phyloP scores from a whole-genome alignment of 1,284 basidiomycete species.

The Gomphus sp. region DNA sequence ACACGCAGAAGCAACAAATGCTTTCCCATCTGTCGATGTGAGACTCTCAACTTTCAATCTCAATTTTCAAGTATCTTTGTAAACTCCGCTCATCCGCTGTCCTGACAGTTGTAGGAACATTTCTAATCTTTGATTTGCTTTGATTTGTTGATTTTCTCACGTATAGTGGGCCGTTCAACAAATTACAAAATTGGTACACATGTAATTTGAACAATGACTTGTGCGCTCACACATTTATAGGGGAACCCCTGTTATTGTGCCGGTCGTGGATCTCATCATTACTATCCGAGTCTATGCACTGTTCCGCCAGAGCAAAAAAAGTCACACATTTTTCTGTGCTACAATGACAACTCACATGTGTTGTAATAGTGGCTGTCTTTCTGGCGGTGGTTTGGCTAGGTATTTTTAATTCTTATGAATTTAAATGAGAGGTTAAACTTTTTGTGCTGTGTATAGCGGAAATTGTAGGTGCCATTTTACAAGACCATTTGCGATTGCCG shows the following conservation, averaged over 20 bases:
- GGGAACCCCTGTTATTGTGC: not conserved
- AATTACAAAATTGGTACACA: not conserved
- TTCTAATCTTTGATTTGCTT: not conserved
- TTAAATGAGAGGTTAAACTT: not conserved
- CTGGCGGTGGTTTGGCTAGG: not conserved
- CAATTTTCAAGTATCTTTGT: not conserved
- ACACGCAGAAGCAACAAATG: not conserved
- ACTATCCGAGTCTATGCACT: not conserved
- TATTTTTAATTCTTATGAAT: not conserved
- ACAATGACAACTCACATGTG: not conserved
- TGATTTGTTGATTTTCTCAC: too few species aligned
- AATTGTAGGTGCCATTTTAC: not conserved
- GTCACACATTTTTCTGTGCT: not conserved
- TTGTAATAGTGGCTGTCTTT: not conserved
- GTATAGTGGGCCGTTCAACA: not conserved
- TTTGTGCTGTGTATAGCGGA: not conserved
- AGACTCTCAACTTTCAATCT: too few species aligned
- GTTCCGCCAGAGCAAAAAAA: not conserved
- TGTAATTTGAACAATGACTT: not conserved
- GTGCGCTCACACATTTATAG: not conserved
- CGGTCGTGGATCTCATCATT: not conserved
- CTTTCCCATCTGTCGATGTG: not conserved
- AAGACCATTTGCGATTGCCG: not conserved
- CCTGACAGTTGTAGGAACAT: slow-evolving; percentile 4
- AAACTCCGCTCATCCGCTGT: not conserved